Base-by-base conservation (phyloP, 148 eudicot species). In the Persicaria tinctoria region DNA sequence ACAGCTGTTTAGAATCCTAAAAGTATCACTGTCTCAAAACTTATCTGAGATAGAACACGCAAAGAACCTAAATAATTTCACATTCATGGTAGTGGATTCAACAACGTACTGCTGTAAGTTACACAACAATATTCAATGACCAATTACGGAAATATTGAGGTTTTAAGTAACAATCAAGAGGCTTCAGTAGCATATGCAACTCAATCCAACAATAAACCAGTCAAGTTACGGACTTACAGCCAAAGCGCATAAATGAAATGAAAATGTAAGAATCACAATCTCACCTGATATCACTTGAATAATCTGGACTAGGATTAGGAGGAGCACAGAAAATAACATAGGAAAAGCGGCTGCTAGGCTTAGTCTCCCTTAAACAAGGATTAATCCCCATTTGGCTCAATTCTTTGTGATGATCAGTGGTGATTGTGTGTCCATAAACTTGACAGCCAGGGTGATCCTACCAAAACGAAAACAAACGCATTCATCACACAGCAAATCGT, bases 271-370 rank as follows among this genome's bases (percentile, higher is more conserved):
- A 11, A 75, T 14, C 7, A 68, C 6, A 73, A 73, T 46, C 81
- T 72, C 63, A 90, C 97, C 87, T 86, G 71, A 93, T 80, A 78
- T 93, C 98, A 68, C 90, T 88, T 46, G 92, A 76, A 80, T 93
- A 93, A 82, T 93, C 96, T 8, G 76, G 66, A 60, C 78, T 85
- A 44, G 78, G 79, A 38, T 77, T 84, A 20, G 98, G 96, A 51
- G 98, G 98, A 76, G 98, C 98, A 83, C 98, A 93, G 68, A 93
- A 93, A 12, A 93, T 85, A 77, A 93, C 93, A 82, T 86, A 87
- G 3, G 96, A 88, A 78, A 87, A 89, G 82, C 79, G 84, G 16
- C 64, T 72, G 41, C 78, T 51, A 70, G 76, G 68, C 73, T 68
- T 81, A 12, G 79, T 73, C 73, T 78, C 93, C 78, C 85, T 90